phyloP scores from a whole-genome alignment of 495 filamentous ascomycete genomes.

The Penicillium coprophilum region DNA sequence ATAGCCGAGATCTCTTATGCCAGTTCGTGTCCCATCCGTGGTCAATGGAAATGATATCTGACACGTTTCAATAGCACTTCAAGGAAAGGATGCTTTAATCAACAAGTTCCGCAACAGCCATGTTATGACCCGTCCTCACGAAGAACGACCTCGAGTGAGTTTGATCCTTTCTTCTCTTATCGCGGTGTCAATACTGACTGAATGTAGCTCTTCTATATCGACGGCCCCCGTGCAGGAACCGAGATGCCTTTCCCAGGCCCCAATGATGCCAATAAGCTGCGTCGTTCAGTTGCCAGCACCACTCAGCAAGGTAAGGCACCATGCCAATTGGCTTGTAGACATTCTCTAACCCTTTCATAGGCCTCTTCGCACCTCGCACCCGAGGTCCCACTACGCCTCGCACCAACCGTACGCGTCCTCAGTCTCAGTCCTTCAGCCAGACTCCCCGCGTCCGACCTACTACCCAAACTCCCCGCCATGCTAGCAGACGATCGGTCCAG shows the following conservation, averaged over 20 bases:
- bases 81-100: conserved; percentile 85
- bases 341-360: not conserved
- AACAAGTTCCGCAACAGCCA: conserved; percentile 96
- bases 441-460: not conserved
- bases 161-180: not conserved
- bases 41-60: conserved; percentile 21
- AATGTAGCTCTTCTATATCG: conserved; percentile 45
- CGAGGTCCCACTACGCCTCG: not conserved
- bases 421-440: not conserved
- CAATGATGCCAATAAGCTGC: conserved; percentile 12
- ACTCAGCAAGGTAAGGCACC: conserved; percentile 6
- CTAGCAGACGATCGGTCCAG: not conserved
- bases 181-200: conserved; percentile 5
- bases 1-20: conserved; percentile 91
- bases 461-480: not conserved
- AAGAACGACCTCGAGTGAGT: conserved; percentile 79
- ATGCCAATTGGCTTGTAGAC: not conserved
- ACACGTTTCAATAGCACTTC: conserved; percentile 61
- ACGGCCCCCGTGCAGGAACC: conserved; percentile 16
- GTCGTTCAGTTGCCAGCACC: conserved; percentile 6
- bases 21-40: conserved; percentile 55
- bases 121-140: conserved; percentile 81
- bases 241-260: conserved; percentile 19
- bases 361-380: not conserved
- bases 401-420: not conserved